Evolutionary conservation across 2,329 filamentous ascomycete genomes (phyloP), one percentile per base, ranked within the genome.

Genomic region (Aureobasidium leucospermi): DNA sequence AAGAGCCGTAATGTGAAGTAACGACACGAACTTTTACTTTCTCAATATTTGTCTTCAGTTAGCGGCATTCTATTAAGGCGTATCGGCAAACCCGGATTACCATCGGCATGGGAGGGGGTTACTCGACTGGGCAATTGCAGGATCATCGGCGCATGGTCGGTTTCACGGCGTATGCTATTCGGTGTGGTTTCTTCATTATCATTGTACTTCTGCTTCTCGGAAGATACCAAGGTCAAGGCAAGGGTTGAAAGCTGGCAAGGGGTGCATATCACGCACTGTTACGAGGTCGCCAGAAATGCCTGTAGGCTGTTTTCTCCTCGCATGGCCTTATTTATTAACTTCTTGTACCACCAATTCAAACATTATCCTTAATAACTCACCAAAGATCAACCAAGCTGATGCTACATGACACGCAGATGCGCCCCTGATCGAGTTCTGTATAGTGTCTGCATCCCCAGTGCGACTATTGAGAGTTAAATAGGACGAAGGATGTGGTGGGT

Each of bases 1-100:
- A 76, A 76, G 63, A 38, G 39, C 28, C 59, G 59, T 7, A 53
- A 45, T 39, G 41, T 31, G 29, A 60, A 56, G 43, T 60, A 49
- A 60, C 23, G 58, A 59, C 47, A 52, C n/a, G 58, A 46, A 19
- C 43, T 41, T 53, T 36, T 11, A 45, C 46, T 53, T 46, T 32
- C 8, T n/a, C 34, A 36, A 59, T n/a, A 59, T 36, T 51, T 59
- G 58, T 48, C 43, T 58, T 58, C 39, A 46, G 10, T 57, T 58
- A 58, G 55, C 55, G 55, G 55, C 55, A 58, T 58, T 58, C 55
- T 34, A 48, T 34, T n/a, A 58, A 43, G 55, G 55, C 55, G 55
- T 48, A 31, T 58, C 31, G 55, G 55, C 55, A 58, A 38, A 57
- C 19, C 34, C 41, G 42, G 55, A 48, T 36, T 48, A 56, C 52